Evolutionary conservation across 2,329 filamentous ascomycete species (phyloP), one percentile per base, ranked within the genome.

Genomic region (Penicillium sp.): DNA sequence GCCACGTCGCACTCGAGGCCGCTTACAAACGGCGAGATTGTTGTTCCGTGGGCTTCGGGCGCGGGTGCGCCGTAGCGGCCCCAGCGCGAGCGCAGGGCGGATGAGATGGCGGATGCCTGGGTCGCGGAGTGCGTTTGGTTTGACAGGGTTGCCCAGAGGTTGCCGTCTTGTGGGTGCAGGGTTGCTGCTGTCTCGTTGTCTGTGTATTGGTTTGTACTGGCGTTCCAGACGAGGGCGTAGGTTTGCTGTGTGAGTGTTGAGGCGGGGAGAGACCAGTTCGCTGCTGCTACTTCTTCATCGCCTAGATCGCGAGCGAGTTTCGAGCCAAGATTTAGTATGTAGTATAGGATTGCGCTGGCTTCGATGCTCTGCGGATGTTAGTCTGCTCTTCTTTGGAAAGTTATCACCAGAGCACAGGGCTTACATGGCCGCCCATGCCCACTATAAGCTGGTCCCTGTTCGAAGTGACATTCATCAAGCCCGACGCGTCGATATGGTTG

Each of bases 401-500:
- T 7, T 35, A 6, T 7, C 7, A 35, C 30, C 2, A n/a, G 26
- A 2, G 23, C 9, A 26, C 26, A 9, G 9, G 6, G 60, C 68
- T 61, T 68, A 75, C 78, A 67, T 83, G 80, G 1, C 78, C 81
- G 9, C 81, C 81, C 81, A 83, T 83, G n/a, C 81, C 81, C 60
- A 78, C 79, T 7, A 81, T 75, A 5, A 83, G 71, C 82, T 82
- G 84, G 70, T 84, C 82, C 5, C 66, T 62, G n/a, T 71, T 64
- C 1, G 75, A 71, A 0, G 80, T 83, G 8, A 82, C 77, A 61
- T 84, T 83, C 66, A 82, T 79, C 45, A 84, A 64, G 6, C 79
- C 78, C 3, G 73, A 76, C 0, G 72, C 66, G 58, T 84, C 80
- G 15, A 84, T 76, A 54, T 75, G 77, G 17, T 67, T 68, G 30